Evolutionary conservation across 139 green algal genomes (phyloP).

Genomic region (Asterochloris sp.): DNA sequence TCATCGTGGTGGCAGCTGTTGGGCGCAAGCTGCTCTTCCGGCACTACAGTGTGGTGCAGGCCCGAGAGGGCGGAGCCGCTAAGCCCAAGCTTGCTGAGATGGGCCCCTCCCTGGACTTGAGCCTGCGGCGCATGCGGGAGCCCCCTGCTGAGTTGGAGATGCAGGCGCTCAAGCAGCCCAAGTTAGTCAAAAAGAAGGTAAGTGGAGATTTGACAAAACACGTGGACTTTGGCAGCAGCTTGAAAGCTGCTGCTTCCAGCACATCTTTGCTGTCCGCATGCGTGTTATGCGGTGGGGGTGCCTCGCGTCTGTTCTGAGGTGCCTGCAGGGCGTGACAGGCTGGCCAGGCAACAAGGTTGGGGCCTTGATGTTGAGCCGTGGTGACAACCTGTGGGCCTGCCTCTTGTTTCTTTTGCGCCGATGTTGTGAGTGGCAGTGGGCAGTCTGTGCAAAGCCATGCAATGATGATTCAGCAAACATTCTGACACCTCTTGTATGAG

Average conservation of each 20-base stretch:
- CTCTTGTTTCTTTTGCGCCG: too few species aligned
- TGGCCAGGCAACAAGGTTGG: too few species aligned
- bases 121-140: slow-evolving; percentile 58
- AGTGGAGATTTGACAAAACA: not conserved
- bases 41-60: slow-evolving; percentile 74
- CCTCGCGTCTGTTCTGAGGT: too few species aligned
- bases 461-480: not conserved
- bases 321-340: too few species aligned
- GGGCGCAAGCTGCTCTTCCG: slow-evolving; percentile 55
- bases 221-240: not conserved
- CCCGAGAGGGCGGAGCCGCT: slow-evolving; percentile 63
- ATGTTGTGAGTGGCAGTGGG: too few species aligned
- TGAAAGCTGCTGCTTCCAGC: too few species aligned
- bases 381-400: too few species aligned
- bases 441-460: too few species aligned
- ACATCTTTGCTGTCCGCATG: too few species aligned
- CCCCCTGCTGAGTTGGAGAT: slow-evolving; percentile 69
- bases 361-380: too few species aligned
- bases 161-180: slow-evolving; percentile 75
- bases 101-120: slow-evolving; percentile 74
- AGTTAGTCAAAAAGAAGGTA: slow-evolving; percentile 78
- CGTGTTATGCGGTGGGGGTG: too few species aligned
- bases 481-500: slow-evolving; percentile 42
- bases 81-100: slow-evolving; percentile 80
- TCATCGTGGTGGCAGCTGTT: slow-evolving; percentile 53